phyloP scores from a whole-genome alignment of 1,139 yeast species.

The Pichia sp. region DNA sequence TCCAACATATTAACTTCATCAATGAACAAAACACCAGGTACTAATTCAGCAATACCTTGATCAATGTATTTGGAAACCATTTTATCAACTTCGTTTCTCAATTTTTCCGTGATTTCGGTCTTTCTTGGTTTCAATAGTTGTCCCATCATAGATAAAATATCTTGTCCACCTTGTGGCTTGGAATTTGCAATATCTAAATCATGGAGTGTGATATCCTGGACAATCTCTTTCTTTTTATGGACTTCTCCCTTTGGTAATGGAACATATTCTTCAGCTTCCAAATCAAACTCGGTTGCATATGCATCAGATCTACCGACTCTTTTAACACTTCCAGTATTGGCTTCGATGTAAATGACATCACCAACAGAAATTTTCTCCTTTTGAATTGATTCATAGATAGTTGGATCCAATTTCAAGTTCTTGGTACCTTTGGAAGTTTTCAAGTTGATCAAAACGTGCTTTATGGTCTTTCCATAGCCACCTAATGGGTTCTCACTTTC shows the following conservation, averaged over 20 bases:
- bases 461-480: constrained; percentile 94
- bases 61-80: constrained; percentile 94
- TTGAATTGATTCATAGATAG: constrained; percentile 91
- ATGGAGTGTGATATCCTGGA: constrained; percentile 93
- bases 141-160: constrained; percentile 97
- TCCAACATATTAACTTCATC: constrained; percentile 98
- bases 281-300: constrained; percentile 94
- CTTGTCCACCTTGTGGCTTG: constrained; percentile 98
- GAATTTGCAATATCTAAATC: constrained; percentile 96
- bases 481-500: constrained; percentile 96
- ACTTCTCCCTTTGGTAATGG: constrained; percentile 99
- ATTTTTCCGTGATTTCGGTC: constrained; percentile 97
- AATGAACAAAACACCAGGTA: constrained; percentile 95
- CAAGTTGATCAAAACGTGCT: constrained; percentile 89
- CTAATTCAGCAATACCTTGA: constrained; percentile 96
- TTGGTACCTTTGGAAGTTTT: constrained; percentile 96
- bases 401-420: constrained; percentile 85
- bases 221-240: constrained; percentile 96
- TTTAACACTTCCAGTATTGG: constrained; percentile 96
- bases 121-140: constrained; percentile 92
- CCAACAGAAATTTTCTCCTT: constrained; percentile 93
- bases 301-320: constrained; percentile 98
- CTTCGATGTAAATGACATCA: constrained; percentile 93
- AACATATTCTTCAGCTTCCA: constrained; percentile 97
- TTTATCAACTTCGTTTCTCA: constrained; percentile 87